phyloP scores from a whole-genome alignment of 352 stramenopile genomes.

The Salisapilia sapeloensis region DNA sequence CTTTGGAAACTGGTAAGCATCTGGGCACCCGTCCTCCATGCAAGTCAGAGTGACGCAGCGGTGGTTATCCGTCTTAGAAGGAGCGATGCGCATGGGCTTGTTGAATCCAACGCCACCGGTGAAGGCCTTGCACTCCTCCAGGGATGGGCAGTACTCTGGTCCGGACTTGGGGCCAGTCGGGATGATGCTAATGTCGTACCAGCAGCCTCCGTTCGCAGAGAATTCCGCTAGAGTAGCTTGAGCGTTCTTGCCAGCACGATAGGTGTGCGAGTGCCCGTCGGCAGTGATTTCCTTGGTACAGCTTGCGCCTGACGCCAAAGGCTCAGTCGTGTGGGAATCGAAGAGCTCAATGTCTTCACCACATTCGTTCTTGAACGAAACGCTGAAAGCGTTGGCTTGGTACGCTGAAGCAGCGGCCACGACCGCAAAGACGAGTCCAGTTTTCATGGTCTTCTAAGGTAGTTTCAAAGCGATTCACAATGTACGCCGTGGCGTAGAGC shows the following conservation, averaged over 20 bases:
- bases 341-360: conserved; percentile 22
- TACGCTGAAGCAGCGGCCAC: too few species aligned
- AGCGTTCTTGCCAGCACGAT: conserved; percentile 19
- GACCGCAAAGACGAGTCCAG: too few species aligned
- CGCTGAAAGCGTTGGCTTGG: conserved; percentile 14
- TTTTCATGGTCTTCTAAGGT: too few species aligned
- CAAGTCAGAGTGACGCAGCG: conserved; percentile 34
- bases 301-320: conserved; percentile 10
- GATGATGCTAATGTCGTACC: conserved; percentile 73
- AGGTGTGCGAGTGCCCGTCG: conserved; percentile 18
- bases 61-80: conserved; percentile 10
- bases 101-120: conserved; percentile 53
- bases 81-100: conserved; percentile 46
- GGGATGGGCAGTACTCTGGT: conserved; percentile 26
- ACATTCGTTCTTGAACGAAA: conserved; percentile 44
- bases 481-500: too few species aligned
- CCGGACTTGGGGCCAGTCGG: conserved; percentile 33
- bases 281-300: conserved; percentile 15
- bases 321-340: conserved; percentile 16
- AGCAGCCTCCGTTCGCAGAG: conserved; percentile 28
- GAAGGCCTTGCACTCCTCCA: conserved; percentile 25
- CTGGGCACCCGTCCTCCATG: conserved; percentile 25
- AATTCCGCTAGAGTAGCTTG: conserved; percentile 57
- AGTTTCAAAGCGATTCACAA: too few species aligned
- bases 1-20: conserved; percentile 51